Percentiles rank a stretch among this genome's conserved stretches.
These are phyloP conservation scores for Cytospora piceae DNA, from an alignment of 2,329 filamentous ascomycete genomes.

Conservation along the genomic window DNA sequence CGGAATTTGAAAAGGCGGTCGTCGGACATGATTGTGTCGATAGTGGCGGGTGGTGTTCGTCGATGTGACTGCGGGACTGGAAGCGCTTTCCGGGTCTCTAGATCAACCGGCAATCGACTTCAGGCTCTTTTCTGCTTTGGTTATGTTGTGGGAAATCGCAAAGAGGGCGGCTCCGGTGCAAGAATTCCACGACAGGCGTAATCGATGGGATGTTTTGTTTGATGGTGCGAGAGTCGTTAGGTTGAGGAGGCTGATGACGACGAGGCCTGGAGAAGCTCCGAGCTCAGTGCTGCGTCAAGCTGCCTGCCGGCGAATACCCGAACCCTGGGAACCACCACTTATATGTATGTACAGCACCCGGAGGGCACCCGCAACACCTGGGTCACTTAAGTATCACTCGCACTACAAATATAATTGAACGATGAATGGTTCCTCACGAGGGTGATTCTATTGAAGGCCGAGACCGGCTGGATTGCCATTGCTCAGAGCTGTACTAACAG, in stretches of 20 bases:
- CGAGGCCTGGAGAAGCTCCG: conserved; percentile 25
- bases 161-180: neutral
- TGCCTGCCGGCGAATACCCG: conserved; percentile 21
- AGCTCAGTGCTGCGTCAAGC: conserved; percentile 13
- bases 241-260: conserved; percentile 29
- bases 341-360: neutral
- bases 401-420: neutral
- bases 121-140: neutral
- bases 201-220: neutral
- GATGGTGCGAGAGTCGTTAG: conserved; percentile 14
- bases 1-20: conserved; percentile 70
- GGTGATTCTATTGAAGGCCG: conserved; percentile 23
- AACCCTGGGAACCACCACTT: conserved; percentile 22
- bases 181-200: neutral
- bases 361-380: neutral
- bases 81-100: neutral
- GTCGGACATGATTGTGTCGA: conserved; percentile 60
- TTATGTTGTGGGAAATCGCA: neutral
- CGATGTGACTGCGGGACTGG: neutral
- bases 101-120: neutral
- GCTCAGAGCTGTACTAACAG: conserved; percentile 18
- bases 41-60: neutral
- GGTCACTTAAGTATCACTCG: neutral
- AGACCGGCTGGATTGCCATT: conserved; percentile 6
- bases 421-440: conserved; percentile 13